Evolutionary conservation across 495 filamentous ascomycete species (phyloP), one percentile per base, ranked within the genome.

Genomic region (Stereocaulon alpinum): DNA sequence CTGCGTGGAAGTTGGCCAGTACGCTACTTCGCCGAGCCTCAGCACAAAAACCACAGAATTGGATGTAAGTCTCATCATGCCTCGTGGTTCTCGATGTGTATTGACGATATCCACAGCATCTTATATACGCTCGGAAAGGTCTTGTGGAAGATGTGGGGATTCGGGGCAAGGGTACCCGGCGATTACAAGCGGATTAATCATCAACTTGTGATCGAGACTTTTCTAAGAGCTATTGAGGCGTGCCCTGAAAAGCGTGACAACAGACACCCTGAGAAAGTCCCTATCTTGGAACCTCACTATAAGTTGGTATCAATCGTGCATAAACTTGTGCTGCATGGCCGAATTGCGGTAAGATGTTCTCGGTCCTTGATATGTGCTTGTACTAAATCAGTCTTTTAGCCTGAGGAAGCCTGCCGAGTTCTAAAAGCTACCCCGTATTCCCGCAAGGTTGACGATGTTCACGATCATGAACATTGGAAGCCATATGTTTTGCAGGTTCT

Each of bases 81-180:
- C 45, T 40, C 3, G 15, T 40, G 10, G 44, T 44, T 24, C 27
- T 32, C 0, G 2, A 9, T 29, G 24, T 18, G 4, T 20, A 37
- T 15, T 59, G 45, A 59, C 56, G 57, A 24, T 18, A 6, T 54
- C 52, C 11, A 32, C 43, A 52, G 56, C 27, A 29, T 34, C 41
- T 83, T 87, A 50, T 97, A 91, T 68, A 91, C 91, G 82, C 82
- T 91, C 11, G 88, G 86, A 42, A 99, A 99, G 75, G 95, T 91
- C 67, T 77, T 92, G 30, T 96, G 91, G 86, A 99, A 97, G 72
- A 94, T 97, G 87, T 86, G 84, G 66, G 84, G 78, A 60, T 78
- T 77, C 15, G 73, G 74, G 9, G 79, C 84, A n/a, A 65, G 68
- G 30, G 63, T 67, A 63, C 76, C 59, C 66, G 80, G 66, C 66